Evolutionary conservation across 2,329 filamentous ascomycete species (phyloP), one percentile per base, ranked within the genome.

Genomic region (Diaporthe humulicola): DNA sequence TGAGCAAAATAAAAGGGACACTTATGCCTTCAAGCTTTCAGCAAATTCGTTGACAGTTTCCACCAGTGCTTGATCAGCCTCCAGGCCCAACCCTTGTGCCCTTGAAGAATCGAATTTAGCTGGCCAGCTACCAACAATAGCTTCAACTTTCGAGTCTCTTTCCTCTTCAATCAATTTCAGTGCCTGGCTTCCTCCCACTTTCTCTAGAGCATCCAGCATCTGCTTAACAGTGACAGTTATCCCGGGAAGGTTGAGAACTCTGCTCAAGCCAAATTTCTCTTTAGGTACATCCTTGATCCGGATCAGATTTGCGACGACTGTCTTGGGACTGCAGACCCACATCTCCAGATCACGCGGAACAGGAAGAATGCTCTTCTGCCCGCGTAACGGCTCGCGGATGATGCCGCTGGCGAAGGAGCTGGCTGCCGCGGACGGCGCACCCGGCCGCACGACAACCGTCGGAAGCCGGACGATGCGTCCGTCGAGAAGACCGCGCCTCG

Each of bases 351-450:
- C 80, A 2, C 85, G 81, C 22, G 85, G 80, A 42, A 87, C 83
- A 19, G 87, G 83, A 3, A 88, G 83, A 4, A 85, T 77, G 28
- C 83, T 85, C 33, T 83, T 79, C 74, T 85, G 79, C 8, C 88
- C 88, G 42, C 88, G 84, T 14, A 91, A 80, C 0, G 90, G 89
- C 80, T 92, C 90, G 3, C 91, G 85, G 52, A 93, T 89, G 77
- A 93, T 92, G 1, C 90, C 90, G 1, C 86, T 90, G 0, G 90
- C 86, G 77, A 92, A 93, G 0, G 88, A 90, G 2, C 87, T 89
- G 2, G 91, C 90, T 0, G 91, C 90, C 0, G 89, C 89, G 2
- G 90, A 90, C 0, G 91, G 91, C 30, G 85, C 86, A 3, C 91
- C 91, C 0, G 90, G 89, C 5, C 91, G 85, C 0, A 93, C 89